These are phyloP conservation scores for Blastocystis sp. DNA, from an alignment of 352 stramenopile species.

Conservation along the genomic window DNA sequence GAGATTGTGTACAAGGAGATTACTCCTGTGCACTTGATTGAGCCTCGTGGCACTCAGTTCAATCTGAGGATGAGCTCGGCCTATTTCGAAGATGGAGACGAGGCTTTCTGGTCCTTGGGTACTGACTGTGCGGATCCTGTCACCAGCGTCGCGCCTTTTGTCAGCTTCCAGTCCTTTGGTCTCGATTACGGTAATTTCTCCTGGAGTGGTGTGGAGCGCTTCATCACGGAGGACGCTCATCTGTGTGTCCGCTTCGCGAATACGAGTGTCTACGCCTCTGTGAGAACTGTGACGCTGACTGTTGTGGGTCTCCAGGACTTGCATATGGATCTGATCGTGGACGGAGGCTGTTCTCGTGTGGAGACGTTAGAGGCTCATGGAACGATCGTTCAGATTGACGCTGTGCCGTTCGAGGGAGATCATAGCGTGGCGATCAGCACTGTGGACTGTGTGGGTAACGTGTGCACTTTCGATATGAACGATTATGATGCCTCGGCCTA, in stretches of 20 bases:
- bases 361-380: background rate
- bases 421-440: background rate
- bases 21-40: background rate
- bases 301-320: background rate
- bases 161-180: background rate
- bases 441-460: background rate
- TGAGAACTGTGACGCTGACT: conserved; percentile 10
- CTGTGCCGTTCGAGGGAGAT: background rate
- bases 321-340: background rate
- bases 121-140: background rate
- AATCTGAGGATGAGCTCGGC: background rate
- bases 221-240: conserved; percentile 2
- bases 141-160: background rate
- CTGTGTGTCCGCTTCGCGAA: background rate
- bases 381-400: background rate
- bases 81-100: background rate
- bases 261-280: background rate
- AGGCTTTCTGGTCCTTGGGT: conserved; percentile 27
- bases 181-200: background rate
- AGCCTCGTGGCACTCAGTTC: background rate
- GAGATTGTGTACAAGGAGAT: conserved; percentile 19
- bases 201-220: background rate
- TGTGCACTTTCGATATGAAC: background rate
- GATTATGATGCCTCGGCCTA: background rate
- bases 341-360: background rate